Base-by-base conservation (phyloP, 257 asterid genomes). In the Salvia miltiorrhiza region DNA sequence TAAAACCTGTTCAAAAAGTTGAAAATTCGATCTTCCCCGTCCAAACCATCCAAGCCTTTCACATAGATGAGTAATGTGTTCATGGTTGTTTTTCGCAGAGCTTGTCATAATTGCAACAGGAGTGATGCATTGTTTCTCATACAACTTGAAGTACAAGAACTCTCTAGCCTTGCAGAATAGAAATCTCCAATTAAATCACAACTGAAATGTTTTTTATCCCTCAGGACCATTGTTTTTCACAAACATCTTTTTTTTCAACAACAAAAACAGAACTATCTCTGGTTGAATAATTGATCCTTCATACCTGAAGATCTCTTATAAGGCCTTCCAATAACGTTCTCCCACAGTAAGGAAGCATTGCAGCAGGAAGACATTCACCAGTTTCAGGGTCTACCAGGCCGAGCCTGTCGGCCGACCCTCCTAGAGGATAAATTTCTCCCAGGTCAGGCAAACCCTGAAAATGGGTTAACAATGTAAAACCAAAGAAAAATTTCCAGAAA, bases 51-150 rank as follows among this genome's bases (percentile, higher is more conserved):
- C 60, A 48, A 81, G 87, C 75, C 73, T 84, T 77, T 88, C 93
- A 76, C 96, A 94, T 53, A 91, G 92, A 49, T 79, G 62, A 73
- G 85, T 72, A 67, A 94, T 87, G 76, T 79, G 95, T 67, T 74
- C 73, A 58, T 91, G 95, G 86, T 94, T 94, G 76, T 78, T 84
- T 73, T 91, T 94, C 32, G 99, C 97, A 37, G 97, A 77, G 81
- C 99, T 94, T 79, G 99, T 94, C 99, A 94, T 94, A 45, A 94
- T 91, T 54, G 99, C 97, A 71, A 94, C 92, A 70, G 99, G 99
- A 78, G 96, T 89, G 81, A 89, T 81, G 81, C 99, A 94, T 73
- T 94, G 97, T 69, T 80, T 78, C 63, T 96, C 87, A 71, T 86
- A 89, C 88, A 94, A 76, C 87, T 94, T 94, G 92, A 86, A 94